Conservation (phyloP, 345 rosid genomes). For the Sonneratia caseolaris region DNA sequence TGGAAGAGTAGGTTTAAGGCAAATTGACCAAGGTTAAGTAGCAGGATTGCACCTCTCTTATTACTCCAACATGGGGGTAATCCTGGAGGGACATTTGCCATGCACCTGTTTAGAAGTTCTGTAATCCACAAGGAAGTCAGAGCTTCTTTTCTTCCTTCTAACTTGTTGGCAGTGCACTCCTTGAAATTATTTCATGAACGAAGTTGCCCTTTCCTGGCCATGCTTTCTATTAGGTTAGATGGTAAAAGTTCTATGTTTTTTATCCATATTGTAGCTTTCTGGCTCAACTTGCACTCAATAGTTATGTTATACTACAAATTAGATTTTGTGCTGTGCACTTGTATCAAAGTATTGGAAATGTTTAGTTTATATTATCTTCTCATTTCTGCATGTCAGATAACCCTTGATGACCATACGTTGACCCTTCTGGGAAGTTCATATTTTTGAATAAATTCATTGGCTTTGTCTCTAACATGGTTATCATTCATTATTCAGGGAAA, state of each 20-base stretch:
- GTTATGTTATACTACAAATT: not conserved
- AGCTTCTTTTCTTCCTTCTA: not conserved
- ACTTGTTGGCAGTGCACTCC: not conserved
- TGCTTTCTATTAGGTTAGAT: not conserved
- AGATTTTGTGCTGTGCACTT: not conserved
- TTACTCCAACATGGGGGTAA: not conserved
- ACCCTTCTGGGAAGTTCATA: not conserved
- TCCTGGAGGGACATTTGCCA: not conserved
- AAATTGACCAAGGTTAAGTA: not conserved
- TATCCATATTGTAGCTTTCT: not conserved
- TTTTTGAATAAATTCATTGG: not conserved
- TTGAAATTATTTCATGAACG: not conserved
- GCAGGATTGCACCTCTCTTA: not conserved
- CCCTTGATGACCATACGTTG: not conserved
- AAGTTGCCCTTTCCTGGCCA: not conserved
- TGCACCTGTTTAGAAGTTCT: not conserved
- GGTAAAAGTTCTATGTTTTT: not conserved
- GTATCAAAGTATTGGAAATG: not conserved
- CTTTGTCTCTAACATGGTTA: not conserved
- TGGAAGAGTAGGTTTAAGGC: not conserved
- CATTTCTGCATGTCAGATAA: not conserved
- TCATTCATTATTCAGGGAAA: constrained; percentile 44
- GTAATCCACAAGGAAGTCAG: not conserved
- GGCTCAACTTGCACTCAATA: not conserved
- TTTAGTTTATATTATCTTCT: not conserved